These are phyloP conservation scores for Athelia sp. DNA, from an alignment of 1,284 basidiomycete species.

Conservation along the genomic window DNA sequence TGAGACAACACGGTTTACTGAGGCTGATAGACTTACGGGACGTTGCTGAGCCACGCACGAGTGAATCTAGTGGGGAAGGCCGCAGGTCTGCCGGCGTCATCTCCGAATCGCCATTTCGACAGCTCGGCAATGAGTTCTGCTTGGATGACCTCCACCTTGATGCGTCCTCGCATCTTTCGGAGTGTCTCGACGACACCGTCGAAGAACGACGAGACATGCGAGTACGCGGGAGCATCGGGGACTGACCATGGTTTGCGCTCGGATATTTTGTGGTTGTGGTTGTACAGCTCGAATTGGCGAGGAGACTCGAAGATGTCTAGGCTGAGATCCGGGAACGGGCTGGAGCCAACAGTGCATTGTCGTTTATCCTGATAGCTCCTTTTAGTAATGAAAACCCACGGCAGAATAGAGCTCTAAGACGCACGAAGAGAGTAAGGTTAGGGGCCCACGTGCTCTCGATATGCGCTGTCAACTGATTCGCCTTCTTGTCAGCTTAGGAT, in stretches of 20 bases:
- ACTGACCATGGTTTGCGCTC: neutral
- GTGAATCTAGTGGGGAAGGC: constrained; percentile 9
- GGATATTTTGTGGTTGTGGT: neutral
- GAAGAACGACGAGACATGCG: constrained; percentile 2
- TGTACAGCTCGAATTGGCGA: neutral
- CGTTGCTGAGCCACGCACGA: constrained; percentile 10
- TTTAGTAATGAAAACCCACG: neutral
- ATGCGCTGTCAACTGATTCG: neutral
- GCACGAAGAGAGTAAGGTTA: constrained; percentile 10
- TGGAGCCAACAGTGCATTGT: neutral
- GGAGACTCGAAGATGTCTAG: neutral
- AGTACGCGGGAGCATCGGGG: constrained; percentile 2
- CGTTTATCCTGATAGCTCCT: neutral
- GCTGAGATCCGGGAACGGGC: neutral
- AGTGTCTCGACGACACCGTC: constrained; percentile 6
- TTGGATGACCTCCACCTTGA: constrained; percentile 7
- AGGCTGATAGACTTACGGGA: constrained; percentile 3
- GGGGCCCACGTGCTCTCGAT: constrained; percentile 8
- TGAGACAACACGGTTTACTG: neutral
- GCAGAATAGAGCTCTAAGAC: neutral
- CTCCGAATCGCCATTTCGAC: constrained; percentile 7
- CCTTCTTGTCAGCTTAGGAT: neutral
- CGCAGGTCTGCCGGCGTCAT: constrained; percentile 5
- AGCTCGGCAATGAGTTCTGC: constrained; percentile 9
- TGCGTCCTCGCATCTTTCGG: neutral